Evolutionary conservation across 495 filamentous ascomycete genomes (phyloP), one percentile per base, ranked within the genome.

Genomic region (Aspergillus cristatus): DNA sequence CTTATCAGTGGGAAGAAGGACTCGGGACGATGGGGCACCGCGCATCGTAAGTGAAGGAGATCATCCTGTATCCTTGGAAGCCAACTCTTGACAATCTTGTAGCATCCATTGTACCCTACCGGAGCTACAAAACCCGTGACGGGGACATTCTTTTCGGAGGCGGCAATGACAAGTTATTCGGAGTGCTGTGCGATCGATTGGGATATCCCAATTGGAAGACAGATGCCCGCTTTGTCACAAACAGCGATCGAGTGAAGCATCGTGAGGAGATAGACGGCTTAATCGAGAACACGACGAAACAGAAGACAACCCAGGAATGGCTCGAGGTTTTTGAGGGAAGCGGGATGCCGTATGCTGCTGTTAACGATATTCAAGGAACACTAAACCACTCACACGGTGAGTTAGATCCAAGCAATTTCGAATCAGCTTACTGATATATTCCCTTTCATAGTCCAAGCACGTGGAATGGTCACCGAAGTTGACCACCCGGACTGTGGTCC

Each of bases 91-190:
- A 30, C 4, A 30, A 6, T 11, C 11, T 11, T 12, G 3, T 39
- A 91, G 85, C 89, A 34, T 95, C 87, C 0, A 96, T 98, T 60
- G 91, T 98, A 0, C 91, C 91, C 0, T 98, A 98, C 54, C 75
- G 81, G 47, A 81, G 84, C 12, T 98, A 95, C 68, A 79, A 84
- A 47, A 98, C 93, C n/a, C 68, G 70, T 18, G 93, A 98, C 47
- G 91, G 91, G 15, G 85, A 93, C 45, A 79, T 98, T 25, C 70
- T 98, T 30, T 74, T 98, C 26, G 91, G 93, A 5, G 93, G 90
- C 8, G 91, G 91, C 2, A 98, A 98, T 50, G 91, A 97, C 55
- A 74, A 79, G 1, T 72, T 98, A 2, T 98, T 90, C 45, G 85
- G 85, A 5, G 78, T 95, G 7, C 62, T 98, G 14, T 94, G 85